Evolutionary conservation across 371 early-diverging fungal genomes (phyloP), one percentile per base, ranked within the genome.

Genomic region (Mortierella sp.): DNA sequence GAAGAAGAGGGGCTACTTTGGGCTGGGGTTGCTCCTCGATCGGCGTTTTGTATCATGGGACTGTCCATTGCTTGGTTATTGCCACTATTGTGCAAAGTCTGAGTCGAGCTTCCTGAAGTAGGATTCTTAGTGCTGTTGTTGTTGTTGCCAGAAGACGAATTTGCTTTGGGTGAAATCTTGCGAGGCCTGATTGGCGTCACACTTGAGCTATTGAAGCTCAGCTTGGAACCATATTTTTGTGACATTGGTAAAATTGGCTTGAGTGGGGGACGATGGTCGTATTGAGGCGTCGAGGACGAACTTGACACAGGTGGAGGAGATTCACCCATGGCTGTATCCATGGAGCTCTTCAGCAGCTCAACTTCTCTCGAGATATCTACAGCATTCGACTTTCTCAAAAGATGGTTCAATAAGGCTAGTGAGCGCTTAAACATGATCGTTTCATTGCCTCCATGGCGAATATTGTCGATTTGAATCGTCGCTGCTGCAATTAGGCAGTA

Each of bases 401-500:
- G 71, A 29, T 68, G n/a, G 35, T 65, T 75, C 26, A 80, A 51
- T 17, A 80, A 54, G 6, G 75, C 65, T 12, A 80, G 58, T 0
- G 81, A 71, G 9, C 75, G 71, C 49, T 75, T 80, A 54, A 80
- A 75, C 71, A 80, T 75, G 61, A 80, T 73, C 10, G 71, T 67
- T 5, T 71, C 68, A 22, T 71, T 67, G 28, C 34, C 37, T 53
- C 81, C 80, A 8, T 58, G 71, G 34, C 81, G 81, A 58, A 80
- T 67, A 56, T 80, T 68, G 62, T 68, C 75, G 19, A 66, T 57
- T 29, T 80, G 81, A 34, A 80, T 76, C 32, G 83, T 84, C 12
- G 84, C 78, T 17, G 84, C 79, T 1, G 79, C 82, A 31, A 84
- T 83, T 28, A 84, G 40, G 58, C 84, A 84, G 58, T 82, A 84